Conservation (phyloP, 805 yeast genomes). For the Komagataella phaffii region DNA sequence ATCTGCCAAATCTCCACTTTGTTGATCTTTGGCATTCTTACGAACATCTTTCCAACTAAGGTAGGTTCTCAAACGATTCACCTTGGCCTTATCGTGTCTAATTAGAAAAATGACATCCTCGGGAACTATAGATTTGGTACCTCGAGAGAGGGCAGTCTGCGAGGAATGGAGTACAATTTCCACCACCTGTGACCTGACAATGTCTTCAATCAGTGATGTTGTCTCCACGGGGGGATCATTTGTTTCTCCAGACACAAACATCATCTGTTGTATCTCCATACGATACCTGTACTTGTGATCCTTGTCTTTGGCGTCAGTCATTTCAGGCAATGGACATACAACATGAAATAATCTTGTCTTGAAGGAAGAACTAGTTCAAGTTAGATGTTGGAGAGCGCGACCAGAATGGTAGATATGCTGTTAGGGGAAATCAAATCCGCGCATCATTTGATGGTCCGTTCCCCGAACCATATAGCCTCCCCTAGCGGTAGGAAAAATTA, state of each 20-base stretch:
- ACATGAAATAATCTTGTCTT: no score
- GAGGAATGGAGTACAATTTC: constrained; percentile 69
- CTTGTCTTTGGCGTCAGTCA: constrained; percentile 6
- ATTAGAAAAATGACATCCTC: constrained; percentile 91
- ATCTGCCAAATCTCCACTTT: constrained; percentile 25
- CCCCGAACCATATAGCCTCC: background rate
- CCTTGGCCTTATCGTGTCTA: constrained; percentile 89
- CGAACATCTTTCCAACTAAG: constrained; percentile 95
- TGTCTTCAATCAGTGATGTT: constrained; percentile 86
- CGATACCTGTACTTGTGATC: constrained; percentile 56
- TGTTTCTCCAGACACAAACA: constrained; percentile 95
- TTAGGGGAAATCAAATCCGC: no score
- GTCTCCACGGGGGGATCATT: constrained; percentile 91
- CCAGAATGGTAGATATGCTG: background rate
- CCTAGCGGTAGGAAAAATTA: background rate
- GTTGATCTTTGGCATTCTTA: constrained; percentile 55
- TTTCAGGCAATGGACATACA: background rate
- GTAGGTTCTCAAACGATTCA: constrained; percentile 79
- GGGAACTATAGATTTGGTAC: constrained; percentile 73
- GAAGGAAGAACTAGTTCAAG: background rate
- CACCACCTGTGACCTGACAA: constrained; percentile 88
- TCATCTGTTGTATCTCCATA: constrained; percentile 95
- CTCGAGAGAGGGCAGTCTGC: constrained; percentile 63
- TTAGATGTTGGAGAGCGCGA: background rate
- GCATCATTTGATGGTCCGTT: background rate